Evolutionary conservation across 345 rosid species (phyloP), one percentile per base, ranked within the genome.

Genomic region (Brassica nigra): DNA sequence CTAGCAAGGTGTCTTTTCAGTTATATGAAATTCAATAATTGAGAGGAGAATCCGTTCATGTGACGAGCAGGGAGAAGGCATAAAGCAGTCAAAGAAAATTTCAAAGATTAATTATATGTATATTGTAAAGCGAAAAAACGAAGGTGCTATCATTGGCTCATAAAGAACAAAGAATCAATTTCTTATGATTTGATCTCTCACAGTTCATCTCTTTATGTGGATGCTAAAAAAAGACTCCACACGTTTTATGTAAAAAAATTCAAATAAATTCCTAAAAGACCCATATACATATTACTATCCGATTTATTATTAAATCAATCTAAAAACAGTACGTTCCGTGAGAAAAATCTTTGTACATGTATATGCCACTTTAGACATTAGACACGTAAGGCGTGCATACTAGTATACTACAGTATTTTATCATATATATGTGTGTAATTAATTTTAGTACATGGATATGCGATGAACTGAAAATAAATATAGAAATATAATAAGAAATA

Each of bases 41-140:
- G 68, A 73, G 78, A 58, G 58, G 77, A 58, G 77, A 78, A 73
- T 72, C 68, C 28, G 49, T 31, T 66, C 71, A 63, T 77, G 58
- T 61, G 34, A 61, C 54, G 3, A 66, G 39, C 57, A 6, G 57
- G 18, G 57, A 49, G 57, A 66, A 34, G 75, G 64, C 10, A 44
- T 68, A 79, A 79, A 68, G 82, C 71, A 68, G 82, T 79, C 82
- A 74, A 79, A 66, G 39, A 57, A 66, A 39, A 5, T 30, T 71
- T 78, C 9, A 20, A 67, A 69, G 30, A 75, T 34, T 18, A 69
- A 29, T 54, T 49, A 49, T 49, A 49, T 62, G 49, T 70, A 70
- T 62, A 63, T 47, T 52, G 9, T 16, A 75, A 74, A 69, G 62
- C 65, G 29, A 16, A 47, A 16, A 12, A 27, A 28, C 4, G 33